phyloP scores from a whole-genome alignment of 2,329 filamentous ascomycete genomes.

The Fusarium napiforme region DNA sequence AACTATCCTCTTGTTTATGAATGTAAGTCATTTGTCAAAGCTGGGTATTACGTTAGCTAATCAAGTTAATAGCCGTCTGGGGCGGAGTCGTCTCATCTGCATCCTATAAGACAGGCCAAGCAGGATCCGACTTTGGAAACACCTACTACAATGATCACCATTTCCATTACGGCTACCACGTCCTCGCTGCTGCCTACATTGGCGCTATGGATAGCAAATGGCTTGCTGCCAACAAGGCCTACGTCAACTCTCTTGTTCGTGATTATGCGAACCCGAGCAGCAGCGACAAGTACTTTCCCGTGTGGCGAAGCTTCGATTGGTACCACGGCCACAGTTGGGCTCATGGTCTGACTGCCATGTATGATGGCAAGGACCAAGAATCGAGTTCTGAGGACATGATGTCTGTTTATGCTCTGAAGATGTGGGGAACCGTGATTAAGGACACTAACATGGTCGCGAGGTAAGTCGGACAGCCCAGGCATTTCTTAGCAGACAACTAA shows the following conservation, averaged over 20 bases:
- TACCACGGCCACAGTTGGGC: constrained; percentile 96
- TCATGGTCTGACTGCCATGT: constrained; percentile 76
- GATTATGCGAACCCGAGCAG: constrained; percentile 82
- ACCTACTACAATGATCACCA: constrained; percentile 83
- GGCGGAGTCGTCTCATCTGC: constrained; percentile 83
- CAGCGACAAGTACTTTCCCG: constrained; percentile 80
- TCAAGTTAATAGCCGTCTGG: constrained; percentile 67
- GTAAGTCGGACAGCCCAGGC: constrained; percentile 46
- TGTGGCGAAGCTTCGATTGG: constrained; percentile 90
- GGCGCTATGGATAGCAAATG: constrained; percentile 81
- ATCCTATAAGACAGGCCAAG: constrained; percentile 75
- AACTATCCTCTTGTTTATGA: constrained; percentile 74
- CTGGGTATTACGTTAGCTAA: constrained; percentile 20
- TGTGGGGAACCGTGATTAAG: constrained; percentile 87
- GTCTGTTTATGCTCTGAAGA: constrained; percentile 87
- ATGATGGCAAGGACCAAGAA: constrained; percentile 85
- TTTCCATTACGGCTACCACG: constrained; percentile 88
- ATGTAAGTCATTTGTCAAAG: constrained; percentile 52
- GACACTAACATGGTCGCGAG: constrained; percentile 83
- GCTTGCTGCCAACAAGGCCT: constrained; percentile 78
- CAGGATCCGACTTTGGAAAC: constrained; percentile 87
- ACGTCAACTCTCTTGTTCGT: constrained; percentile 84
- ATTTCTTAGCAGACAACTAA: neutral
- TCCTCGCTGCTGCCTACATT: constrained; percentile 86
- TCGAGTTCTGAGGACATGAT: constrained; percentile 92